Evolutionary conservation across 1,284 basidiomycete species (phyloP).

Genomic region (Fomitopsis pinicola): DNA sequence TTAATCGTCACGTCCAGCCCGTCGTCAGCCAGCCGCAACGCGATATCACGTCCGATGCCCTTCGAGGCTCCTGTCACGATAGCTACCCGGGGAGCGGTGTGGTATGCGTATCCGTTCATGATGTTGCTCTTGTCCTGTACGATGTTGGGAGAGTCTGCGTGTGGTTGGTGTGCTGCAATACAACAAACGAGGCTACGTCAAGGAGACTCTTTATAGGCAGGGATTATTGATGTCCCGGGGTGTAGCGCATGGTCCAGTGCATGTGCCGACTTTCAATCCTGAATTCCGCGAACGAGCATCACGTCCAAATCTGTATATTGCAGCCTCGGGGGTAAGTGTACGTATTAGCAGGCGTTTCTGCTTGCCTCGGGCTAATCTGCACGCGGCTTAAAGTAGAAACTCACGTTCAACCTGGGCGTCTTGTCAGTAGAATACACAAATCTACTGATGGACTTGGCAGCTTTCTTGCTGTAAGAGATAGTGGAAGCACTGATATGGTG

Average conservation of each 20-base stretch:
- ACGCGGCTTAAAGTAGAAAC: too few relatives aligned
- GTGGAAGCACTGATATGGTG: too few relatives aligned
- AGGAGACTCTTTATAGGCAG: too few relatives aligned
- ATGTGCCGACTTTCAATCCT: too few relatives aligned
- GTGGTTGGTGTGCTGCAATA: neutral
- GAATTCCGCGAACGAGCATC: neutral
- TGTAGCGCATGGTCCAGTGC: too few relatives aligned
- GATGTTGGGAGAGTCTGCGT: neutral
- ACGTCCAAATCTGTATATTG: too few relatives aligned
- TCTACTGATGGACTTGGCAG: too few relatives aligned
- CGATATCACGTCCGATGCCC: slow-evolving; percentile 8
- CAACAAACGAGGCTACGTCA: neutral
- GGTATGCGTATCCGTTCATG: neutral
- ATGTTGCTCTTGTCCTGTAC: neutral
- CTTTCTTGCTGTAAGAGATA: too few relatives aligned
- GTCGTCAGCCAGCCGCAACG: slow-evolving; percentile 16
- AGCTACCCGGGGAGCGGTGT: slow-evolving; percentile 16
- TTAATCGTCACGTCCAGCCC: slow-evolving; percentile 19
- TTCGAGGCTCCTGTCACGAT: slow-evolving; percentile 7
- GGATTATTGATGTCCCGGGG: too few relatives aligned
- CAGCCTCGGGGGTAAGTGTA: neutral
- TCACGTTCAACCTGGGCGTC: too few relatives aligned
- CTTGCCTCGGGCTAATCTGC: neutral
- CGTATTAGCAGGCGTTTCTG: neutral
- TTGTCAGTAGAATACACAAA: too few relatives aligned